These are phyloP conservation scores for carrot (Daucus carota) DNA, from an alignment of 129 eudicot genomes.

Conservation along the genomic window DNA sequence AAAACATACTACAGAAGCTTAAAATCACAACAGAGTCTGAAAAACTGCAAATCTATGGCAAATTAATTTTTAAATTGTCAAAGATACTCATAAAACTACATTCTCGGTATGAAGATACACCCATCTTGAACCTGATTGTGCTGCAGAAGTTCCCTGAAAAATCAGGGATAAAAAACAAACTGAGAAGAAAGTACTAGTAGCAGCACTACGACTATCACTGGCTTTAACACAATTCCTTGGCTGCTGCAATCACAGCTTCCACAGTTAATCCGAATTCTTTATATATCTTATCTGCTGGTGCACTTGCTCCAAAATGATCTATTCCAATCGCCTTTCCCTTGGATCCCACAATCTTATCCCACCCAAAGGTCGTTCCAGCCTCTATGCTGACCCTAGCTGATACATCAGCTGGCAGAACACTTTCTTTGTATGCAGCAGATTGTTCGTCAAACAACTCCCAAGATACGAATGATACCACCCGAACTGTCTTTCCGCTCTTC, in stretches of 20 bases:
- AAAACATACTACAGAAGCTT: not conserved
- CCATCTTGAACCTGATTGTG: not conserved
- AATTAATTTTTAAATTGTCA: not conserved
- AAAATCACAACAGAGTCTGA: not conserved
- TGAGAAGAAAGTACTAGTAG: not conserved
- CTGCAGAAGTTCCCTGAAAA: not conserved
- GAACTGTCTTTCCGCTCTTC: slow-evolving; percentile 45
- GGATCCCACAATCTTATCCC: slow-evolving; percentile 51
- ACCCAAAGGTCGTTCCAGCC: slow-evolving; percentile 60
- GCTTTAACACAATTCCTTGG: slow-evolving; percentile 28
- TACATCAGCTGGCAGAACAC: slow-evolving; percentile 40
- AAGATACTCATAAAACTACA: not conserved
- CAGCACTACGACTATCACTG: not conserved
- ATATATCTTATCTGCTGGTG: slow-evolving; percentile 47
- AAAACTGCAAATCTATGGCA: not conserved
- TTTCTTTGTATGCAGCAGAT: slow-evolving; percentile 43
- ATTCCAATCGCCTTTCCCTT: slow-evolving; percentile 58
- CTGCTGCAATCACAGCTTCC: slow-evolving; percentile 50
- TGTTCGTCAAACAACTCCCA: slow-evolving; percentile 60
- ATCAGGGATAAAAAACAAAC: not conserved
- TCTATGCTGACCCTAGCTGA: slow-evolving; percentile 53
- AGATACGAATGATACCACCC: slow-evolving; percentile 54
- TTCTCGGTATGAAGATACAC: not conserved
- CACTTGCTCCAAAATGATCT: slow-evolving; percentile 60
- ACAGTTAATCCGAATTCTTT: slow-evolving; percentile 54